phyloP scores from a whole-genome alignment of 495 filamentous ascomycete species.

The Staphylotrichum tortipilum region DNA sequence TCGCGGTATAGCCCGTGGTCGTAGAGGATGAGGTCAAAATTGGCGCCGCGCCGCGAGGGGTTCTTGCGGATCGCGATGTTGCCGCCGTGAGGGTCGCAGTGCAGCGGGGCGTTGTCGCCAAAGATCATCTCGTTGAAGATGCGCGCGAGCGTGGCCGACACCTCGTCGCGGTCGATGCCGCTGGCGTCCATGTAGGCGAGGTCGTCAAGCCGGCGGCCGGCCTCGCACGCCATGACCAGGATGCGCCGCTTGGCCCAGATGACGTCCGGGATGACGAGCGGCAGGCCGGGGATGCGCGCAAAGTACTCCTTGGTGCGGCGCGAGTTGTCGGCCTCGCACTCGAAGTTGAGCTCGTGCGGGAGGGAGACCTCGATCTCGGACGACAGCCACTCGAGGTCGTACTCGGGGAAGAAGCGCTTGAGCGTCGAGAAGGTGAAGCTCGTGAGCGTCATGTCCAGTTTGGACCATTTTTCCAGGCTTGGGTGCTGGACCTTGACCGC shows the following conservation, averaged over 20 bases:
- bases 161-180: constrained; percentile 88
- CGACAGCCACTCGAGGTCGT: constrained; percentile 92
- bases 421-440: constrained; percentile 81
- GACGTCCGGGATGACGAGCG: constrained; percentile 82
- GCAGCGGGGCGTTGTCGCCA: constrained; percentile 75
- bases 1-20: constrained; percentile 96
- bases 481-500: constrained; percentile 98
- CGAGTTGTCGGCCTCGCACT: constrained; percentile 81
- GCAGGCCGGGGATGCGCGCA: constrained; percentile 52
- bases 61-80: constrained; percentile 90
- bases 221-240: constrained; percentile 89
- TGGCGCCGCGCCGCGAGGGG: constrained; percentile 31
- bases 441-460: constrained; percentile 79
- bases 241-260: constrained; percentile 85
- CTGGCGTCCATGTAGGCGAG: constrained; percentile 76
- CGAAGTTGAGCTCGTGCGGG: constrained; percentile 86
- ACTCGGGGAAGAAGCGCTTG: constrained; percentile 91
- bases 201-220: constrained; percentile 83
- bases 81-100: constrained; percentile 96
- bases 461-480: constrained; percentile 80
- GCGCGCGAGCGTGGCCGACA: constrained; percentile 79
- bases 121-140: constrained; percentile 99
- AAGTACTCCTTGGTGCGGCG: constrained; percentile 71
- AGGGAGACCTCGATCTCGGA: constrained; percentile 86
- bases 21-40: constrained; percentile 97